Evolutionary conservation across 2,329 filamentous ascomycete species (phyloP), one percentile per base, ranked within the genome.

Genomic region (Colletotrichum paranaense): DNA sequence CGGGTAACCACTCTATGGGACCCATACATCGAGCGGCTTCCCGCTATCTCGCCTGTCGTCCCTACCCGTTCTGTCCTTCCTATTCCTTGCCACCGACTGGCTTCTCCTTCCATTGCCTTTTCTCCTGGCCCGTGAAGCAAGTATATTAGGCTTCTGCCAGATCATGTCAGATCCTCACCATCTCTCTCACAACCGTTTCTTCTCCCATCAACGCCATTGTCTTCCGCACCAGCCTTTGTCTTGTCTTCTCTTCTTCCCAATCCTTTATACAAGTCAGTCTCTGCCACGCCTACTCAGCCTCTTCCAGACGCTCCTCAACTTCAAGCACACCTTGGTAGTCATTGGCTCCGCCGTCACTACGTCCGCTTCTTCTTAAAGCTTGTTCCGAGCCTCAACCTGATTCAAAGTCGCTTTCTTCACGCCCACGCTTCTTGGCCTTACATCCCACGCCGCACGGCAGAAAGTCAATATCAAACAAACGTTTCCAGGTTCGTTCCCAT

Each of bases 121-220:
- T n/a, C n/a, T n/a, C n/a, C n/a, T n/a, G n/a, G n/a, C 22, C 46
- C 28, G 16, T 58, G 52, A 46, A 58, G 59, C 30, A 53, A 62
- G 67, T 73, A 73, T 73, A 73, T 73, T 73, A 73, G 67, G 60
- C 63, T 52, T 70, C 58, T 68, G 65, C 65, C 69, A 70, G 67
- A 69, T 65, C 70, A 73, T 70, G 70, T 70, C 46, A 66, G 38
- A 49, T 52, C 38, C 56, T 62, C 67, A 42, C 28, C 35, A 66
- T 24, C 32, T 62, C 46, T 64, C 22, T 32, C 67, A 22, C 55
- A 57, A 62, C 70, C 58, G 58, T 57, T 65, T 73, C 70, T 57
- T 70, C 67, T 65, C 46, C 26, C 55, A 62, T 30, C 49, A 16
- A 59, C 60, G 46, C 62, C 32, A 38, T 49, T 26, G 26, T 56